Percentiles rank a stretch among this genome's conserved stretches.
phyloP scores from a whole-genome alignment of 306 rosid species.

The Pterocarpus macrocarpus region DNA sequence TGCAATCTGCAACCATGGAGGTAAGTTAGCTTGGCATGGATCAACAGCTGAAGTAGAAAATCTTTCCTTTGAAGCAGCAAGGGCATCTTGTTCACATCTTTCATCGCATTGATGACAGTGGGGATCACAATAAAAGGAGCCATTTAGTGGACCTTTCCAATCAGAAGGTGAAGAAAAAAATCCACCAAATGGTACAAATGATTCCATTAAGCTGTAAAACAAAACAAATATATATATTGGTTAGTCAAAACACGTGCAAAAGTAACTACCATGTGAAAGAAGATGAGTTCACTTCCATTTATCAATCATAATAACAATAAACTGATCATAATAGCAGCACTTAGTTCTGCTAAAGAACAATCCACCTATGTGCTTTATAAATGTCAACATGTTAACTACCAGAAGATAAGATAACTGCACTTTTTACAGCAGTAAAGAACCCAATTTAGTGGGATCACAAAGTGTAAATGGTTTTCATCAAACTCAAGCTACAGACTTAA shows the following conservation, averaged over 20 bases:
- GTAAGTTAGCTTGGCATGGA: slow-evolving; percentile 66
- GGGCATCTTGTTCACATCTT: slow-evolving; percentile 65
- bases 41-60: slow-evolving; percentile 58
- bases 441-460: not conserved
- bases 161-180: slow-evolving; percentile 92
- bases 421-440: not conserved
- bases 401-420: not conserved
- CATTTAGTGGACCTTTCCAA: slow-evolving; percentile 58
- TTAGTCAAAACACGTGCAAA: slow-evolving; percentile 39
- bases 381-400: slow-evolving; percentile 9
- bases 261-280: slow-evolving; percentile 26
- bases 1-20: slow-evolving; percentile 78
- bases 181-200: slow-evolving; percentile 96
- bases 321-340: not conserved
- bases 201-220: slow-evolving; percentile 87
- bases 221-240: slow-evolving; percentile 31
- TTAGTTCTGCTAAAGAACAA: not conserved
- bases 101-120: slow-evolving; percentile 59
- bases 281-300: slow-evolving; percentile 36
- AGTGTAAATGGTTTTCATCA: slow-evolving; percentile 12
- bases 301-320: slow-evolving; percentile 16
- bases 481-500: slow-evolving; percentile 7
- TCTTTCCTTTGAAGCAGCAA: slow-evolving; percentile 57
- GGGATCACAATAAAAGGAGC: slow-evolving; percentile 60
- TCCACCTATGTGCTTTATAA: not conserved